Base-by-base conservation (phyloP, 1,139 yeast species). In the Saccharomycopsis crataegensis region DNA sequence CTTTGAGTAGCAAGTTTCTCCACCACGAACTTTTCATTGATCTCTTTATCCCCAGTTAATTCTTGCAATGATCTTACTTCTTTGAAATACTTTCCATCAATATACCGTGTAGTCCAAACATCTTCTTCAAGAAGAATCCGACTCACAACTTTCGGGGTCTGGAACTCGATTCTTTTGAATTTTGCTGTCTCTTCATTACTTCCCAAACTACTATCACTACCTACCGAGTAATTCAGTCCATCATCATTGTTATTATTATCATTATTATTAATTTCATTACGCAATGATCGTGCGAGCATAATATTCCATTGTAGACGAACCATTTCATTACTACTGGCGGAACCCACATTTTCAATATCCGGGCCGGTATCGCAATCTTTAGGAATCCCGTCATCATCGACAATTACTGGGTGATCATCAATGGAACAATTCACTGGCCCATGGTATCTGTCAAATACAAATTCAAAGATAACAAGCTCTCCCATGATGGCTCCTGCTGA, bases 61-160 rank as follows among this genome's bases (percentile, higher is more conserved):
- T 76, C 77, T 22, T 67, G 63, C 2, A 82, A 59, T 1, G 79
- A 72, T 32, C 68, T 66, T 1, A 83, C 88, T 12, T 69, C 69
- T 55, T 73, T 71, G 67, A 84, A 83, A 58, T 67, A 72, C 5
- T 59, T 59, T 1, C 71, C 64, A 12, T 65, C 62, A 1, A 82
- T 64, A 1, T 73, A 71, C 49, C 70, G 71, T 11, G 74, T 66
- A 1, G 86, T 75, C 88, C 89, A 82, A 51, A 79, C 79, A 58
- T 75, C 77, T 49, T 79, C 83, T 6, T 67, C 68, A 34, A 81
- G 60, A 11, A 73, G 60, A 1, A 72, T 62, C 7, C 73, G 58
- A 48, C 62, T 61, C 6, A 64, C 54, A 14, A 66, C 61, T 17
- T 43, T 33, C 2, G 61, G 63, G 14, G 58, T 58, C 8, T 47